Evolutionary conservation across 2,329 filamentous ascomycete genomes (phyloP).

Genomic region (Pestalotiopsis sp.): DNA sequence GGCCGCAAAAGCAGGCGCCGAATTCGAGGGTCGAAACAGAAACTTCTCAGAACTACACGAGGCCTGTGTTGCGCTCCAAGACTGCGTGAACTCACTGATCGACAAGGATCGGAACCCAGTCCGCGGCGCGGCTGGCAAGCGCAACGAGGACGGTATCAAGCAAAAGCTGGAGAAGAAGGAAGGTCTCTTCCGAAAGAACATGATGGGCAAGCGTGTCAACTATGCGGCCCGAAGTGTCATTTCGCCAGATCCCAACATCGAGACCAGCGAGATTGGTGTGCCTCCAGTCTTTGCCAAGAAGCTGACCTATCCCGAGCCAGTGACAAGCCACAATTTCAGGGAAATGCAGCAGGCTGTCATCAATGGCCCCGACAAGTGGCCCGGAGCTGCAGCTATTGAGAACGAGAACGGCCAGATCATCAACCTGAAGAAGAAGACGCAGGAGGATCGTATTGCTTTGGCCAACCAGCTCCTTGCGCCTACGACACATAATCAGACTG

Average conservation of each 20-base stretch:
- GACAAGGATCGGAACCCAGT: constrained; percentile 86
- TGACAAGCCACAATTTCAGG: constrained; percentile 95
- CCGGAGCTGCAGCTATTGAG: constrained; percentile 91
- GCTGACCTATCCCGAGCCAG: constrained; percentile 94
- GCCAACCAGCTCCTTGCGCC: constrained; percentile 93
- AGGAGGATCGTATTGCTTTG: constrained; percentile 84
- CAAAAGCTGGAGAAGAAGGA: constrained; percentile 99
- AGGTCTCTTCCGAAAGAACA: constrained; percentile 96
- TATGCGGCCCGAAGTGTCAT: constrained; percentile 97
- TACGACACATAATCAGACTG: constrained; percentile 73
- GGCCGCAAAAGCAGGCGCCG: constrained; percentile 38
- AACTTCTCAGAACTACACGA: constrained; percentile 79
- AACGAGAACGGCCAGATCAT: constrained; percentile 93
- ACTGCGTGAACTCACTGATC: constrained; percentile 88
- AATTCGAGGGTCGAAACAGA: constrained; percentile 48
- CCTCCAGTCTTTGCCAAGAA: constrained; percentile 97
- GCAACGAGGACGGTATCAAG: constrained; percentile 92
- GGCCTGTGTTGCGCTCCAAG: constrained; percentile 82
- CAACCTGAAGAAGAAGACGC: constrained; percentile 82
- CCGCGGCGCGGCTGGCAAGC: constrained; percentile 74
- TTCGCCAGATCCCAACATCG: constrained; percentile 96
- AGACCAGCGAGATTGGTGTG: constrained; percentile 98
- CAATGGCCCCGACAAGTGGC: constrained; percentile 92
- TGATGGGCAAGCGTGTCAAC: constrained; percentile 99
- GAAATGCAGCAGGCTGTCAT: constrained; percentile 96